These are phyloP conservation scores for Neoscytalidium dimidiatum DNA, from an alignment of 2,329 filamentous ascomycete genomes.

Conservation along the genomic window DNA sequence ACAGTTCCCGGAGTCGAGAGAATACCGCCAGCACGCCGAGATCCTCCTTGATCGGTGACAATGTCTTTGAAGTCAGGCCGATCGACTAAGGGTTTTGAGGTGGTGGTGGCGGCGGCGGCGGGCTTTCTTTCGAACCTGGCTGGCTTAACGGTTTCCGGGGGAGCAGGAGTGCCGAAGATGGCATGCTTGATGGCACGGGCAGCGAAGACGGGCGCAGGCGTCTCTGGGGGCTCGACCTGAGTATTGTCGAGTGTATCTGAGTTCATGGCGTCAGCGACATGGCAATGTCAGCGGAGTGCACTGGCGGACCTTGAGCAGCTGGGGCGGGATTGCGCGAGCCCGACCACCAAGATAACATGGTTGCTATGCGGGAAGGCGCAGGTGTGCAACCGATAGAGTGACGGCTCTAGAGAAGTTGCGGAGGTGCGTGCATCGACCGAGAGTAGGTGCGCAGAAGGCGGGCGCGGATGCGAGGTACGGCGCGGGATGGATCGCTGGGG, in stretches of 20 bases:
- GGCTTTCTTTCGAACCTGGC: background rate
- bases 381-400: background rate
- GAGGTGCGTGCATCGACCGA: background rate
- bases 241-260: conserved; percentile 12
- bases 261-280: background rate
- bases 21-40: conserved; percentile 50
- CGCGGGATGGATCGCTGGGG: background rate
- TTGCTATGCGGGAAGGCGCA: background rate
- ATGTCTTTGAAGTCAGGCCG: background rate
- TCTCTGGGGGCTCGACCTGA: conserved; percentile 57
- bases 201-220: conserved; percentile 67
- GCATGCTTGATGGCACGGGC: conserved; percentile 67
- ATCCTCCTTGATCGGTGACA: background rate
- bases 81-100: background rate
- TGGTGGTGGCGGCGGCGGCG: background rate
- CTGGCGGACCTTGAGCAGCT: conserved; percentile 4
- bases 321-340: background rate
- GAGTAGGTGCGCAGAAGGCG: background rate
- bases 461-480: background rate
- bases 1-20: conserved; percentile 64
- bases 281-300: background rate
- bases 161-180: conserved; percentile 64
- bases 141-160: conserved; percentile 39
- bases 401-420: background rate
- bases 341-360: conserved; percentile 41